These are phyloP conservation scores for Phytophthora pisi DNA, from an alignment of 352 stramenopile species.

Conservation along the genomic window DNA sequence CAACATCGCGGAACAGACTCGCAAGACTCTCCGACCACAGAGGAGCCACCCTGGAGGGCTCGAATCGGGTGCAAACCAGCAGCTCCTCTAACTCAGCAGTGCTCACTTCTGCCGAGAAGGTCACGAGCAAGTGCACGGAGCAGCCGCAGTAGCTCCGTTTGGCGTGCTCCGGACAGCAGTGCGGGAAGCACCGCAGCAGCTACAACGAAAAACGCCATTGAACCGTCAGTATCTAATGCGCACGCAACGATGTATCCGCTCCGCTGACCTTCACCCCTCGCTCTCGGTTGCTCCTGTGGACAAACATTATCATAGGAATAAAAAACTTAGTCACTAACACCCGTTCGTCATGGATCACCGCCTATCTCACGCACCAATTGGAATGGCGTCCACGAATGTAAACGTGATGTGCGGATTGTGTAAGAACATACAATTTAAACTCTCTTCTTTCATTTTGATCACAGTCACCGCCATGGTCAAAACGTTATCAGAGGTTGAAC, in stretches of 20 bases:
- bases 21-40: constrained; percentile 9
- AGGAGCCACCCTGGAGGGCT: constrained; percentile 15
- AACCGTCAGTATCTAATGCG: too few relatives aligned
- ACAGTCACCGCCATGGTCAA: too few relatives aligned
- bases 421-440: too few relatives aligned
- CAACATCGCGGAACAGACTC: constrained; percentile 1
- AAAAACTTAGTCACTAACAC: not conserved
- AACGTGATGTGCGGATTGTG: too few relatives aligned
- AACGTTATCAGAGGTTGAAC: too few relatives aligned
- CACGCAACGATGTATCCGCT: too few relatives aligned
- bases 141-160: constrained; percentile 43
- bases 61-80: constrained; percentile 37
- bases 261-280: constrained; percentile 11
- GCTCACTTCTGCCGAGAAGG: constrained; percentile 12
- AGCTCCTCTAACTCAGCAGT: constrained; percentile 6
- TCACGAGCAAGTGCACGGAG: constrained; percentile 37
- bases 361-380: constrained; percentile 15
- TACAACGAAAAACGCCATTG: not conserved
- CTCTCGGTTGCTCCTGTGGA: constrained; percentile 15
- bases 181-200: constrained; percentile 40
- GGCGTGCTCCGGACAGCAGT: constrained; percentile 43
- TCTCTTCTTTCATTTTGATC: too few relatives aligned
- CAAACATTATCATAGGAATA: too few relatives aligned
- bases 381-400: too few relatives aligned
- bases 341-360: too few relatives aligned